Conservation (phyloP, 371 early-diverging fungal genomes). For the Apophysomyces variabilis region DNA sequence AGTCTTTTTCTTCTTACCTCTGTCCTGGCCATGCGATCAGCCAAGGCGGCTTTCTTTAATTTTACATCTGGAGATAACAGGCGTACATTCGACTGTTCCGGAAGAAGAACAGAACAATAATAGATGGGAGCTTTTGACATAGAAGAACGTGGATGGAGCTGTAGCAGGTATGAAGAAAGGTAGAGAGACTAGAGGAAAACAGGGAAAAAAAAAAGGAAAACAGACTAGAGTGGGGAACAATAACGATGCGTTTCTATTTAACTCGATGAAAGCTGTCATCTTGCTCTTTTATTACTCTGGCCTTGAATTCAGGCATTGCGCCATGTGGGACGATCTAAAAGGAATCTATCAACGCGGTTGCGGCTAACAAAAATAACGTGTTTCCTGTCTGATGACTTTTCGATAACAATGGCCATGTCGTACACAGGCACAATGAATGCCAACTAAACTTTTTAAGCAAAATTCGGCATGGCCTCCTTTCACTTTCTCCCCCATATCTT, state of each 20-base stretch:
- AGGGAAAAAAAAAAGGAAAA: background rate
- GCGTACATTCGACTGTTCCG: conserved; percentile 6
- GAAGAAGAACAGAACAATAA: conserved; percentile 2
- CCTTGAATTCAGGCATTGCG: conserved; percentile 6
- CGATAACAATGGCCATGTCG: background rate
- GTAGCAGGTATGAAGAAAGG: no score
- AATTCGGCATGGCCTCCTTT: background rate
- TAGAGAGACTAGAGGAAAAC: no score
- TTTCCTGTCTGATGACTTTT: conserved; percentile 8
- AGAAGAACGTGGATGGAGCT: no score
- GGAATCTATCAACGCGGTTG: conserved; percentile 9
- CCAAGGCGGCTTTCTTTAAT: conserved; percentile 5
- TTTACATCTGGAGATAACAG: background rate
- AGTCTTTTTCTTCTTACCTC: background rate
- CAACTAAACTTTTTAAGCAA: conserved; percentile 3
- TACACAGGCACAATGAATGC: conserved; percentile 6
- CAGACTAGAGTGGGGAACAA: background rate
- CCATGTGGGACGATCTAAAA: conserved; percentile 8
- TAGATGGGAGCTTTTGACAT: conserved; percentile 3
- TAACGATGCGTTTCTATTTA: conserved; percentile 1
- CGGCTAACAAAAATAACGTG: conserved; percentile 11
- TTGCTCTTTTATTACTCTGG: conserved; percentile 5
- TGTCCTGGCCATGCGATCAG: conserved; percentile 6
- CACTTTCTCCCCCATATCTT: background rate
- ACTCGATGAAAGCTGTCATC: conserved; percentile 9